phyloP scores from a whole-genome alignment of 192 early-diverging fungal genomes.

The Irineochytrium annulatum region DNA sequence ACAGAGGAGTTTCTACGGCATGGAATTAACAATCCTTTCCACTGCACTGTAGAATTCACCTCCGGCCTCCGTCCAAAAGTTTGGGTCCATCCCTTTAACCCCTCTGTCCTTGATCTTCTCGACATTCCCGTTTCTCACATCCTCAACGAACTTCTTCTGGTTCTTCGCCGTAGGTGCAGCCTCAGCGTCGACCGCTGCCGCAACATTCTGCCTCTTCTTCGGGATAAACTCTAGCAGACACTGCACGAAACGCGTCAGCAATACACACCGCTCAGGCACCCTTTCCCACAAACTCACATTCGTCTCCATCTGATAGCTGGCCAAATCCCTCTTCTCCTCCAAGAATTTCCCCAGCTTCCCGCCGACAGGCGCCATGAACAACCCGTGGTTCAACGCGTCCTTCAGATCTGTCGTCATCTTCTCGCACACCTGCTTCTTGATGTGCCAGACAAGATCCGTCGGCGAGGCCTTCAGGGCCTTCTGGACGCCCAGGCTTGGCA shows the following conservation, averaged over 20 bases:
- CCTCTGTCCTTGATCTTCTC: slow-evolving; percentile 43
- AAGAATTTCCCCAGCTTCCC: slow-evolving; percentile 45
- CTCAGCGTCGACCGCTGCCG: slow-evolving; percentile 20
- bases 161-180: slow-evolving; percentile 42
- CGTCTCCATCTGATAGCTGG: slow-evolving; percentile 29
- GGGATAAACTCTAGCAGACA: slow-evolving; percentile 45
- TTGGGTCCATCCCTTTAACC: slow-evolving; percentile 40
- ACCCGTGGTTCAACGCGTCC: slow-evolving; percentile 44
- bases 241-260: slow-evolving; percentile 22
- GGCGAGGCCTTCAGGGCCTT: slow-evolving; percentile 35
- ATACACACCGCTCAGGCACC: no score
- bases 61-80: slow-evolving; percentile 44
- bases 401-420: slow-evolving; percentile 45
- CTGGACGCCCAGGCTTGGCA: slow-evolving; percentile 36
- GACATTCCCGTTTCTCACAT: slow-evolving; percentile 39
- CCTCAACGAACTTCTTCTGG: slow-evolving; percentile 51
- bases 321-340: slow-evolving; percentile 39
- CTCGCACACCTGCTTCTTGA: slow-evolving; percentile 46
- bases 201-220: slow-evolving; percentile 22
- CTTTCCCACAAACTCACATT: slow-evolving; percentile 33
- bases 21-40: neutral
- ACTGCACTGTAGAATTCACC: slow-evolving; percentile 22
- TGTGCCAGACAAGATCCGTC: slow-evolving; percentile 37
- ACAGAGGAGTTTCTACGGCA: slow-evolving; percentile 40
- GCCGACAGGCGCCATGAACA: slow-evolving; percentile 33